Conservation (phyloP, 2,329 filamentous ascomycete genomes). For the Hortaea sp. region DNA sequence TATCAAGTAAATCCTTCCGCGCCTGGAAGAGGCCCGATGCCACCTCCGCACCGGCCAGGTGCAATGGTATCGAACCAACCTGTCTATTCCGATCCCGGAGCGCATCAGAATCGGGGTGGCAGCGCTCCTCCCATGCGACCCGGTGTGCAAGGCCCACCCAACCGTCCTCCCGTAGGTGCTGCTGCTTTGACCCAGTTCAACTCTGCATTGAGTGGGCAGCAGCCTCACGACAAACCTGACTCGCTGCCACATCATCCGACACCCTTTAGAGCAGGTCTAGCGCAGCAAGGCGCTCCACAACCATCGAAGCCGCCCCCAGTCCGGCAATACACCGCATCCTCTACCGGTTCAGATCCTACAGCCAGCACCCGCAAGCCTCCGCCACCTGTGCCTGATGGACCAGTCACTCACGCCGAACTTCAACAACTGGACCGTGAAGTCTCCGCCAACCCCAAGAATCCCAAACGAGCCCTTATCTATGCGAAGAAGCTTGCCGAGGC, state of each 20-base stretch:
- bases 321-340: conserved; percentile 40
- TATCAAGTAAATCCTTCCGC: too few relatives aligned
- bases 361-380: neutral
- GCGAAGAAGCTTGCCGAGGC: conserved; percentile 83
- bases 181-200: conserved; percentile 18
- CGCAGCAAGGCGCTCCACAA: conserved; percentile 26
- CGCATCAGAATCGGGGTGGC: conserved; percentile 1
- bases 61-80: conserved; percentile 6
- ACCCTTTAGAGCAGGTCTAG: conserved; percentile 45
- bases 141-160: conserved; percentile 14
- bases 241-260: conserved; percentile 45
- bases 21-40: conserved; percentile 6
- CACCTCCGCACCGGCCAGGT: conserved; percentile 2
- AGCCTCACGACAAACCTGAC: conserved; percentile 37
- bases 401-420: conserved; percentile 69
- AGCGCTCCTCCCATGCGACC: conserved; percentile 16
- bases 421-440: conserved; percentile 61
- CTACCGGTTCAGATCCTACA: conserved; percentile 3
- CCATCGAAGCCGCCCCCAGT: conserved; percentile 40
- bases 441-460: conserved; percentile 62
- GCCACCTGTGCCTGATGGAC: conserved; percentile 22
- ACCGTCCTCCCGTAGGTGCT: conserved; percentile 16
- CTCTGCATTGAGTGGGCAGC: conserved; percentile 10
- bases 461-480: conserved; percentile 58
- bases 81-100: conserved; percentile 17